Percentiles rank a stretch among this genome's conserved stretches.
These are phyloP conservation scores for Solanum chmielewskii DNA, from an alignment of 257 asterid species.

Conservation along the genomic window DNA sequence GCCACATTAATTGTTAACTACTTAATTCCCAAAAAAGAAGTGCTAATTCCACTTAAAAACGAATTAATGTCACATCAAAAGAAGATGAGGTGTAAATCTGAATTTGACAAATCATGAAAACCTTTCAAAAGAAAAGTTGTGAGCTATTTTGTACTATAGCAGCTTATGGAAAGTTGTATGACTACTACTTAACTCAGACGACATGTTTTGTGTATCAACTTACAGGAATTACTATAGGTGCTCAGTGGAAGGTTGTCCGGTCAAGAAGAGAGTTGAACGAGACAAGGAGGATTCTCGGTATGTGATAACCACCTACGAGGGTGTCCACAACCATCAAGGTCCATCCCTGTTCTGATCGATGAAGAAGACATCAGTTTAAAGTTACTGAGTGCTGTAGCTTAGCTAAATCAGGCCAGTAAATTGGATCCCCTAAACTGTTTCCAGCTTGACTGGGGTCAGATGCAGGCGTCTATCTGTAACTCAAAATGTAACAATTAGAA, in stretches of 20 bases:
- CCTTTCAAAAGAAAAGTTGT: not conserved
- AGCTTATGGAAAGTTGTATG: not conserved
- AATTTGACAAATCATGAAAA: not conserved
- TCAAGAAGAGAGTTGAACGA: conserved; percentile 86
- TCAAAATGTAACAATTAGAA: not conserved
- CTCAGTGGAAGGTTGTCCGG: conserved; percentile 71
- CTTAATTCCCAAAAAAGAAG: not conserved
- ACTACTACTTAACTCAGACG: not conserved
- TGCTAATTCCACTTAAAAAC: not conserved
- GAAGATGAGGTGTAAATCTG: not conserved
- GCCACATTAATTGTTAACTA: not conserved
- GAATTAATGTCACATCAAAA: not conserved
- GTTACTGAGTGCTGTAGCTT: not conserved
- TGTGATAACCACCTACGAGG: conserved; percentile 82
- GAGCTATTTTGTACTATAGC: not conserved
- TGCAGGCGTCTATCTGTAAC: not conserved
- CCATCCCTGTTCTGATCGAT: conserved; percentile 26
- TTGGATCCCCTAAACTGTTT: not conserved
- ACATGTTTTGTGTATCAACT: conserved; percentile 3
- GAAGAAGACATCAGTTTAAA: not conserved
- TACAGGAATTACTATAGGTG: conserved; percentile 85
- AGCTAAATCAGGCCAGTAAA: not conserved
- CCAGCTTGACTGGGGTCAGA: not conserved
- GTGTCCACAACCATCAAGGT: conserved; percentile 74
- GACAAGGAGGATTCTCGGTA: conserved; percentile 68